Conservation (phyloP, 495 filamentous ascomycete species). For the Penicillium cinerascens region DNA sequence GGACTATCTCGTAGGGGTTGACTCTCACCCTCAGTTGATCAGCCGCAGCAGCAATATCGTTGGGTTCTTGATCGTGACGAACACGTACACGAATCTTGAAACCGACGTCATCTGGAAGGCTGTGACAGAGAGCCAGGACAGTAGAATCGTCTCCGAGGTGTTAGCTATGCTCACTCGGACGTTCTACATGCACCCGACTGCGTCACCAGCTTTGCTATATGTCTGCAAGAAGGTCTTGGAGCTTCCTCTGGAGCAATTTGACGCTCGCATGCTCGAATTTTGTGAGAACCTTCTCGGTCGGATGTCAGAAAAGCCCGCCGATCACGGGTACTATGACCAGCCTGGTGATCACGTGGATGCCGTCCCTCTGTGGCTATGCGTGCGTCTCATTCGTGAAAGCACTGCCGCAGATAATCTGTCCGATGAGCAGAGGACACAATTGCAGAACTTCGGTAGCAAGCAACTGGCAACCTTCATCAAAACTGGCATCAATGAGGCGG, state of each 20-base stretch:
- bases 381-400: constrained; percentile 67
- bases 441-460: constrained; percentile 57
- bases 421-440: constrained; percentile 35
- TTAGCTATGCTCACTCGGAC: constrained; percentile 70
- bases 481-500: constrained; percentile 46
- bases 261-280: constrained; percentile 52
- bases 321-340: constrained; percentile 1
- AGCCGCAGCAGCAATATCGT: constrained; percentile 76
- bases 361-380: constrained; percentile 49
- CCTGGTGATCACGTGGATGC: constrained; percentile 27
- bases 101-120: constrained; percentile 85
- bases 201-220: constrained; percentile 56
- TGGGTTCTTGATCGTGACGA: constrained; percentile 81
- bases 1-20: constrained; percentile 84
- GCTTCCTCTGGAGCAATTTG: constrained; percentile 59
- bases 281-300: constrained; percentile 38
- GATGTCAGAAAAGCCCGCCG: constrained; percentile 31
- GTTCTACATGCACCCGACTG: constrained; percentile 50
- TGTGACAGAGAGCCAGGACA: constrained; percentile 77
- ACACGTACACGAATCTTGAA: constrained; percentile 64
- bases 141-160: constrained; percentile 75
- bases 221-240: constrained; percentile 70
- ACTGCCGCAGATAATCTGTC: constrained; percentile 35
- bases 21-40: constrained; percentile 89
- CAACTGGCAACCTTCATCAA: constrained; percentile 51